A percentile compares a stretch with the other conserved stretches of the same genome.
Evolutionary conservation across 169 alveolate genomes (phyloP).

Genomic region (Plasmodium adleri): DNA sequence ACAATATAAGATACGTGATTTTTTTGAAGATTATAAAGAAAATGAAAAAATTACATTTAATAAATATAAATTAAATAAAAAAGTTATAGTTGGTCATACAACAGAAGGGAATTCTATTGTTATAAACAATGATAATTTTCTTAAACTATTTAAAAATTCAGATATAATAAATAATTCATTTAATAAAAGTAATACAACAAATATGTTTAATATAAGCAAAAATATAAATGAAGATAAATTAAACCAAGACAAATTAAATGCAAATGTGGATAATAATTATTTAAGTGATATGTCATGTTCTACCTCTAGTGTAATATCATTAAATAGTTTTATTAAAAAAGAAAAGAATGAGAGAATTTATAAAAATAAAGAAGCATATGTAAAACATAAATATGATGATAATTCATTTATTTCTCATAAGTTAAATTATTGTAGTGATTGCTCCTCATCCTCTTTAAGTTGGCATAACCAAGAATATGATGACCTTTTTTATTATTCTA

Average conservation of each 20-base stretch:
- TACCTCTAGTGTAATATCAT: slow-evolving; percentile 59
- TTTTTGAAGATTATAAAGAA: slow-evolving; percentile 36
- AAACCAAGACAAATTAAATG: background rate
- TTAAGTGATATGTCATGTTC: slow-evolving; percentile 68
- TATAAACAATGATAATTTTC: slow-evolving; percentile 52
- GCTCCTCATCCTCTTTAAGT: slow-evolving; percentile 67
- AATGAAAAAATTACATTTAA: background rate
- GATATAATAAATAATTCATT: slow-evolving; percentile 1
- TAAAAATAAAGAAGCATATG: slow-evolving; percentile 55
- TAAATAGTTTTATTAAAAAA: slow-evolving; percentile 43
- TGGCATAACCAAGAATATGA: slow-evolving; percentile 55
- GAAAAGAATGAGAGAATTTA: slow-evolving; percentile 28
- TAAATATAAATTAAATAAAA: slow-evolving; percentile 29
- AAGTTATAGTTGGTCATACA: slow-evolving; percentile 49
- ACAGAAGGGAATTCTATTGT: slow-evolving; percentile 56
- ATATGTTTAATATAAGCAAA: background rate
- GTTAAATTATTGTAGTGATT: slow-evolving; percentile 58
- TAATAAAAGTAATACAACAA: background rate
- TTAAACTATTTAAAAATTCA: slow-evolving; percentile 22
- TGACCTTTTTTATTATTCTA: slow-evolving; percentile 42
- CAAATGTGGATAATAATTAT: slow-evolving; percentile 2
- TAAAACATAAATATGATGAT: slow-evolving; percentile 62
- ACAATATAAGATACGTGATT: background rate
- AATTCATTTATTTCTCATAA: slow-evolving; percentile 39
- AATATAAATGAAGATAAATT: background rate